Percentiles rank a stretch among this genome's conserved stretches.
phyloP scores from a whole-genome alignment of 2,329 filamentous ascomycete genomes.

The Claviceps sp. region DNA sequence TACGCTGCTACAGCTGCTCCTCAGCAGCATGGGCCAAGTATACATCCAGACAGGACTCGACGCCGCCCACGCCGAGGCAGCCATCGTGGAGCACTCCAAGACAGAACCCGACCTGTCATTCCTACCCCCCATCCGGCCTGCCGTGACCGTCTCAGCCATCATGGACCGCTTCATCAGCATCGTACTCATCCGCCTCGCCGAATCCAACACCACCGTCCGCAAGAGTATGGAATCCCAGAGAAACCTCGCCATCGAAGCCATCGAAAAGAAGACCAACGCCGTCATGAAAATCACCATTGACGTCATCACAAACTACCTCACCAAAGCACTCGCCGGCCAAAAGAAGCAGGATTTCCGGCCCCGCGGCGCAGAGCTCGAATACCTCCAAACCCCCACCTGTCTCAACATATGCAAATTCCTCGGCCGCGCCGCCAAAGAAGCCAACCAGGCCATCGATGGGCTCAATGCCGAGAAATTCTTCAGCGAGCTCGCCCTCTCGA shows the following conservation, averaged over 20 bases:
- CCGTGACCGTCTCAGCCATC: constrained; percentile 80
- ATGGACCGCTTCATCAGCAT: constrained; percentile 88
- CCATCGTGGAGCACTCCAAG: constrained; percentile 65
- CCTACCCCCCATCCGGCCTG: constrained; percentile 62
- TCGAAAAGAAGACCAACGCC: constrained; percentile 69
- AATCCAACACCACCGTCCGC: constrained; percentile 79
- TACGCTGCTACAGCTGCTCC: constrained; percentile 67
- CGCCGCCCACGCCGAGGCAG: constrained; percentile 59
- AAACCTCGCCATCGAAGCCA: constrained; percentile 56
- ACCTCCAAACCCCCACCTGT: constrained; percentile 77
- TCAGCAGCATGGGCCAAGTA: constrained; percentile 79
- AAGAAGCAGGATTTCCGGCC: constrained; percentile 85
- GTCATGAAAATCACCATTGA: constrained; percentile 45
- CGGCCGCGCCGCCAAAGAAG: constrained; percentile 47
- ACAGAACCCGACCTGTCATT: constrained; percentile 80
- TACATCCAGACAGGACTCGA: constrained; percentile 56
- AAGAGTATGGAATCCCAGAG: constrained; percentile 80
- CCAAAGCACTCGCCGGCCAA: constrained; percentile 59
- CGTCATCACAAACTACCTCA: constrained; percentile 63
- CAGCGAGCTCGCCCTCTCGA: constrained; percentile 67
- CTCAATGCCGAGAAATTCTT: constrained; percentile 73
- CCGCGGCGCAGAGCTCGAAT: constrained; percentile 67
- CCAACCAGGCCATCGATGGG: constrained; percentile 61
- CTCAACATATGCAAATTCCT: constrained; percentile 72
- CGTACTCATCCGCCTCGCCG: constrained; percentile 78